Evolutionary conservation across 2,329 filamentous ascomycete genomes (phyloP).

Genomic region (Trichoderma sp.): DNA sequence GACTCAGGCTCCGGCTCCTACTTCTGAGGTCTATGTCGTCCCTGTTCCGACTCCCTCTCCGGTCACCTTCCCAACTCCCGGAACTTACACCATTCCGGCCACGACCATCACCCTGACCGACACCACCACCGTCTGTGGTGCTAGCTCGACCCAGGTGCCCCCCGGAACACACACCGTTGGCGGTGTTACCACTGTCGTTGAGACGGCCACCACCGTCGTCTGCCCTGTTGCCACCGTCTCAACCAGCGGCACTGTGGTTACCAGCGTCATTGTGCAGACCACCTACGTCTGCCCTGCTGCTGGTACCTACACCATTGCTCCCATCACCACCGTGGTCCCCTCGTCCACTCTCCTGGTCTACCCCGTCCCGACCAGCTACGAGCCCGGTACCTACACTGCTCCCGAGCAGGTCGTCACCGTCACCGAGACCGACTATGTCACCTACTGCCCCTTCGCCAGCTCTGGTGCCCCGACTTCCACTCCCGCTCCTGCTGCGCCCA

Average conservation of each 20-base stretch:
- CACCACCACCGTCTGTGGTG: constrained; percentile 65
- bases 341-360: constrained; percentile 58
- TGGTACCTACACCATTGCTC: constrained; percentile 74
- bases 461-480: constrained; percentile 36
- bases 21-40: constrained; percentile 42
- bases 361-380: constrained; percentile 63
- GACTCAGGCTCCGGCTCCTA: constrained; percentile 29
- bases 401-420: constrained; percentile 65
- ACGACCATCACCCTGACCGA: constrained; percentile 67
- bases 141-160: constrained; percentile 59
- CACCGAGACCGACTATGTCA: constrained; percentile 64
- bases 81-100: constrained; percentile 73
- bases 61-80: constrained; percentile 61
- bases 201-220: constrained; percentile 63
- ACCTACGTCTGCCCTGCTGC: constrained; percentile 70
- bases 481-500: constrained; percentile 24
- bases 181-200: constrained; percentile 70
- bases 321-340: constrained; percentile 60
- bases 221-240: constrained; percentile 68
- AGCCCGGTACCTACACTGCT: constrained; percentile 71
- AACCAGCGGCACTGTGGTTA: constrained; percentile 56
- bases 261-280: constrained; percentile 66
- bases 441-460: constrained; percentile 67
- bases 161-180: constrained; percentile 67
- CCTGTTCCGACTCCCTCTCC: constrained; percentile 53